Evolutionary conservation across 2,329 filamentous ascomycete genomes (phyloP).

Genomic region (Teratosphaeriaceae sp.): DNA sequence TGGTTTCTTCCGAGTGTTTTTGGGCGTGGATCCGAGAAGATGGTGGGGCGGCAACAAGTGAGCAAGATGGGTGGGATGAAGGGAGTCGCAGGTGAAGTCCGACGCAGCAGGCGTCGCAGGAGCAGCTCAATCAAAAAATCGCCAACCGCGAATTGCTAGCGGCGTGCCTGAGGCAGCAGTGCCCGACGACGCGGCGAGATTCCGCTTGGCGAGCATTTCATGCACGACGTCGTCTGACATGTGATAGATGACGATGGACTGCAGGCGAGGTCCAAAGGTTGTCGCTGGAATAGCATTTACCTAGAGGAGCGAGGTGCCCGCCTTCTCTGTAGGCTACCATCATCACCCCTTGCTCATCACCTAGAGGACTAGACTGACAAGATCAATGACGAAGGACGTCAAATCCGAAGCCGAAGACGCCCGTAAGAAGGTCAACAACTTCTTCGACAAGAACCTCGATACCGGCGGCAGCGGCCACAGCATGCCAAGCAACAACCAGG

Average conservation of each 20-base stretch:
- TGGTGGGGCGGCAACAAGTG: not conserved
- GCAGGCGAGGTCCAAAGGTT: not conserved
- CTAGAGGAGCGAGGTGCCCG: too few species aligned
- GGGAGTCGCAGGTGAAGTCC: not conserved
- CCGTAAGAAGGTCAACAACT: constrained; percentile 7
- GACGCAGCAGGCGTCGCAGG: too few species aligned
- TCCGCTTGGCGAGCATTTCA: too few species aligned
- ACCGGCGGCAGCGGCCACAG: constrained; percentile 1
- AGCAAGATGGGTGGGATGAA: constrained; percentile 2
- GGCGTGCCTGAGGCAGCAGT: too few species aligned
- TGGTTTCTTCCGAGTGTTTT: constrained; percentile 35
- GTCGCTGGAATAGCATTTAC: not conserved
- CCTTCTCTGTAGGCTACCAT: too few species aligned
- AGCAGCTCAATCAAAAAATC: too few species aligned
- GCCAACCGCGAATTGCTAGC: too few species aligned
- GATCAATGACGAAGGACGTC: not conserved
- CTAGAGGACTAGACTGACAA: not conserved
- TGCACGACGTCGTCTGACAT: too few species aligned
- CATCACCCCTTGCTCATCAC: not conserved
- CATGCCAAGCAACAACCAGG: constrained; percentile 23
- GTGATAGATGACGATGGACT: constrained; percentile 3
- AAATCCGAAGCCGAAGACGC: constrained; percentile 3
- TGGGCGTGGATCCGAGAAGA: constrained; percentile 16
- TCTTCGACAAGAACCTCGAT: constrained; percentile 5
- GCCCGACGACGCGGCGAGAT: too few species aligned